Evolutionary conservation across 2,329 filamentous ascomycete species (phyloP).

Genomic region (Calonectria ilicicola): DNA sequence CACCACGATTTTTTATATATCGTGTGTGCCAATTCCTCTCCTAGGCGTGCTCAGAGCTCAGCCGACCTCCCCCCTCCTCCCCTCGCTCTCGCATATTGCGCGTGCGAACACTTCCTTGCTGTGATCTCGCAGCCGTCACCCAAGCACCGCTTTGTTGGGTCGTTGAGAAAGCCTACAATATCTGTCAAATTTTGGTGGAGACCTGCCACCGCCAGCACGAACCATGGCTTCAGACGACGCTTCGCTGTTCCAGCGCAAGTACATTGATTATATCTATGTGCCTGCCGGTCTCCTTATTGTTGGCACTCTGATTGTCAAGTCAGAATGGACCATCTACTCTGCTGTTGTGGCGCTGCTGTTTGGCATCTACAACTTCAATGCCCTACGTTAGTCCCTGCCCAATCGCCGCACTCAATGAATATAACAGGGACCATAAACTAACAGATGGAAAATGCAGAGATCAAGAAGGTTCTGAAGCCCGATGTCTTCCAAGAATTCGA

Average conservation of each 20-base stretch:
- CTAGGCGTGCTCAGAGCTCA: constrained; percentile 16
- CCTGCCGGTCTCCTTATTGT: constrained; percentile 83
- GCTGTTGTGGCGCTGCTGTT: constrained; percentile 74
- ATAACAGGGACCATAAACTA: constrained; percentile 21
- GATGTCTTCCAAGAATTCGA: constrained; percentile 91
- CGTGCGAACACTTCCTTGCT: constrained; percentile 5
- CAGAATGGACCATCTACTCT: constrained; percentile 80
- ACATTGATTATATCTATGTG: constrained; percentile 85
- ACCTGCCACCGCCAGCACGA: constrained; percentile 23
- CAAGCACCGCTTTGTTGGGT: neutral
- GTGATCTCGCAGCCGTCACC: constrained; percentile 11
- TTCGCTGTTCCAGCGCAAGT: constrained; percentile 66
- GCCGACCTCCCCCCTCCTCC: constrained; percentile 6
- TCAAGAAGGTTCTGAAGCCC: constrained; percentile 87
- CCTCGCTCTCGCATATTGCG: neutral
- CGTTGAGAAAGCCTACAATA: constrained; percentile 24
- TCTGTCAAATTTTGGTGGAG: constrained; percentile 31
- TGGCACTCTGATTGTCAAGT: constrained; percentile 82
- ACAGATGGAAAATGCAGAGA: constrained; percentile 61
- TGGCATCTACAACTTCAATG: constrained; percentile 78
- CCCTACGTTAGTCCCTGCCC: constrained; percentile 69
- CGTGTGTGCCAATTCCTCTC: constrained; percentile 11
- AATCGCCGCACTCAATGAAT: neutral
- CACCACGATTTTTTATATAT: constrained; percentile 18
- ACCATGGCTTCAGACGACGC: constrained; percentile 44